Percentiles rank a stretch among this genome's conserved stretches.
Conservation (phyloP, 1,284 basidiomycete genomes). For the Coriolopsis trogii region DNA sequence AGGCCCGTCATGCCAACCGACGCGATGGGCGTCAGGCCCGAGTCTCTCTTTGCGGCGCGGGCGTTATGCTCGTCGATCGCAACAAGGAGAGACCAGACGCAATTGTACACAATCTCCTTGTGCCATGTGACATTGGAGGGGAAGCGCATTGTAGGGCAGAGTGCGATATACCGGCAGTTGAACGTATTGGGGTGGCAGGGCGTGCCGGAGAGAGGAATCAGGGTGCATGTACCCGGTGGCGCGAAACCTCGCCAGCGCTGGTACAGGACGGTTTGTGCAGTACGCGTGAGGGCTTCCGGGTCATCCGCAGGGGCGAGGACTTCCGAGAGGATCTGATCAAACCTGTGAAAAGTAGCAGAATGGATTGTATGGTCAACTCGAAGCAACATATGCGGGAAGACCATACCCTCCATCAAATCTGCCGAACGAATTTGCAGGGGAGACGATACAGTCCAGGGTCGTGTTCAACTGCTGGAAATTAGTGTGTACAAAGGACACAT, state of each 20-base stretch:
- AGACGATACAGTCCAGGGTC: conserved; percentile 30
- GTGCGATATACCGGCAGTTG: conserved; percentile 21
- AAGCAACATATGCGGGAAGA: background rate
- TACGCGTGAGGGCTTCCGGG: conserved; percentile 16
- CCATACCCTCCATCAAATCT: conserved; percentile 27
- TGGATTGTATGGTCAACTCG: background rate
- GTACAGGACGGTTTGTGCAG: conserved; percentile 26
- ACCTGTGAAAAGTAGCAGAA: conserved; percentile 4
- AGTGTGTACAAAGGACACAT: conserved; percentile 1
- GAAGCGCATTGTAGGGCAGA: conserved; percentile 31
- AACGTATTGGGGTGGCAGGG: conserved; percentile 14
- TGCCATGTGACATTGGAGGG: conserved; percentile 26
- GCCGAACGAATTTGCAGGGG: conserved; percentile 30
- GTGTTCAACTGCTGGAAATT: background rate
- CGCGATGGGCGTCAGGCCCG: conserved; percentile 1
- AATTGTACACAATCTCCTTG: conserved; percentile 32
- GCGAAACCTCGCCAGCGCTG: conserved; percentile 27
- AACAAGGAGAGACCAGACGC: conserved; percentile 28
- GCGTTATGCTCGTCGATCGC: conserved; percentile 21
- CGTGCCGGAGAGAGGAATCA: conserved; percentile 22
- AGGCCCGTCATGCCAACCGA: conserved; percentile 25
- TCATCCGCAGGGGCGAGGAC: conserved; percentile 15
- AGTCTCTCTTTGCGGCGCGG: conserved; percentile 1
- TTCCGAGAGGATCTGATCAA: conserved; percentile 23
- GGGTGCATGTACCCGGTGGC: conserved; percentile 28